Evolutionary conservation across 768 basidiomycete species (phyloP).

Genomic region (Tulasnella sp.): DNA sequence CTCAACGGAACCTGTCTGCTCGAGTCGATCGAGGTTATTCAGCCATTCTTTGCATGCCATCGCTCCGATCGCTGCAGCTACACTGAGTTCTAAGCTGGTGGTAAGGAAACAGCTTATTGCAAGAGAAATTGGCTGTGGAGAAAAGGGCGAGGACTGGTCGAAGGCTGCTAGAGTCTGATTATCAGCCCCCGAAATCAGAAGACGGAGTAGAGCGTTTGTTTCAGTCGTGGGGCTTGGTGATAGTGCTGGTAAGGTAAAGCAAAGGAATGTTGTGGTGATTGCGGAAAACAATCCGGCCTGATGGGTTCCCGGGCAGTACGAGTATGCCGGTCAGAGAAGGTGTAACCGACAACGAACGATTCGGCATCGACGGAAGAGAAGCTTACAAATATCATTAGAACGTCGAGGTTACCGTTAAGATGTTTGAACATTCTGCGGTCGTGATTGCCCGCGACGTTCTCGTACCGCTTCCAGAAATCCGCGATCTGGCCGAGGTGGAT

Average conservation of each 20-base stretch:
- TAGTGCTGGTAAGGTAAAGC: background rate
- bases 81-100: conserved; percentile 11
- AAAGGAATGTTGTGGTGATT: conserved; percentile 4
- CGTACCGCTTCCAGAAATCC: background rate
- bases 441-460: background rate
- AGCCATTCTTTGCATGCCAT: conserved; percentile 13
- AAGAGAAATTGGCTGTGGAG: background rate
- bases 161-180: background rate
- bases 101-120: background rate
- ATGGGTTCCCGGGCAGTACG: background rate
- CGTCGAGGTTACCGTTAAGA: background rate
- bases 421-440: background rate
- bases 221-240: background rate
- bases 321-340: no score
- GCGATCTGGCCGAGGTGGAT: background rate
- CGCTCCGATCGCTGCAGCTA: background rate
- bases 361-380: background rate
- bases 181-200: background rate
- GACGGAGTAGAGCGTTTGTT: conserved; percentile 2
- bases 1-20: background rate
- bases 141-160: background rate
- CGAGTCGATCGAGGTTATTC: background rate
- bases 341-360: no score
- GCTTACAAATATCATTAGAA: background rate
- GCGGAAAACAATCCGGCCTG: conserved; percentile 12